Evolutionary conservation across 768 basidiomycete species (phyloP), one percentile per base, ranked within the genome.

Genomic region (Amanita exitialis): DNA sequence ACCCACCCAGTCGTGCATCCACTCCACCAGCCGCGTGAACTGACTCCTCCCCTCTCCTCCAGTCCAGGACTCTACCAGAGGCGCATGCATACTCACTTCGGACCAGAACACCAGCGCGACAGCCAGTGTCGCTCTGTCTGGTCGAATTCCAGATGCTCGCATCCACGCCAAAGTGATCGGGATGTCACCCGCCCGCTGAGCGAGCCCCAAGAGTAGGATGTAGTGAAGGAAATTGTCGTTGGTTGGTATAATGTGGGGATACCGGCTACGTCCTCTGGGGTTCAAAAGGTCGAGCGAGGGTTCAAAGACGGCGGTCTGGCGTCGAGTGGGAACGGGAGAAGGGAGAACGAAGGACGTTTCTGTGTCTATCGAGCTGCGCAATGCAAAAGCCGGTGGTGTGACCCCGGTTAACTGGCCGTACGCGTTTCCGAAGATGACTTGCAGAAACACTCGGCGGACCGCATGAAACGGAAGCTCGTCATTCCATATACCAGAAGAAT

Each of bases 141-240:
- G 87, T 38, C 46, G 35, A 9, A 90, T 65, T 0, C 63, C 63
- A 35, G 89, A 57, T 13, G 68, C 70, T 6, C 75, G 73, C 87
- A 89, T 90, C 87, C 90, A 90, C 16, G 77, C 78, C 0, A 92
- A 62, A 10, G 71, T 70, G 10, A 76, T 70, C 0, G 88, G 82
- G 25, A 92, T 82, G 62, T 90, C 84, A 0, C 65, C 59, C 7
- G 76, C 70, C 1, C 69, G 68, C 1, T 67, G 65, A 28, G 70
- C 69, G 3, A 75, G 61, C 1, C 80, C 83, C 6, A 89, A 70
- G 3, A 89, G 67, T 46, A 72, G 58, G n/a, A 90, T 70, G 53
- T 84, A 83, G 10, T 78, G 61, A 21, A 73, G 69, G 54, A 79
- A 89, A 15, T 75, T 72, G 27, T 59, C 59, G 56, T 77, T 76